Base-by-base conservation (phyloP, 148 eudicot species). In the Camellia granthamiana region DNA sequence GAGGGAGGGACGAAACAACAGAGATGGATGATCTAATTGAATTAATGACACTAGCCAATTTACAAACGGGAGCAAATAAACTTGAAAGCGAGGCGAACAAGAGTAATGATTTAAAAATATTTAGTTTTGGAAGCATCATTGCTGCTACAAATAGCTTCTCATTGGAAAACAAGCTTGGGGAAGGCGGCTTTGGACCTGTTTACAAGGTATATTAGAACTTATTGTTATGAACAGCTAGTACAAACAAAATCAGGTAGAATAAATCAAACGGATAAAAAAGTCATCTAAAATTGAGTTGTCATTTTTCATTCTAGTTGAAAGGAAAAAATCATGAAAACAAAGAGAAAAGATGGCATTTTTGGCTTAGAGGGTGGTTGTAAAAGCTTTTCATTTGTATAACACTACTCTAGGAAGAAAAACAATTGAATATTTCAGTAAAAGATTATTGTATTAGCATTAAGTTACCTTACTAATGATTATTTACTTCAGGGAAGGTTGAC, bases 401-500 rank as follows among this genome's bases (percentile, higher is more conserved):
- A 9, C 16, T 58, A 10, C 16, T 10, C 12, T 58, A 14, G 8
- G 3, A 58, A 58, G 11, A 58, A 49, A 49, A 4, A 49, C 7
- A 4, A 49, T 7, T 49, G 5, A 49, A 49, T 49, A 7, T 5
- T 49, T 5, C 5, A 49, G 7, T 49, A 7, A 49, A 49, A 49
- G 5, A 49, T 49, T 5, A 4, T 49, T 7, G 5, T 2, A 58
- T 58, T 58, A 58, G 61, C 61, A 3, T 9, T 58, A 14, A 58
- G 16, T 58, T 58, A 58, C 52, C 12, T 58, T 3, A 58, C 13
- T 6, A 10, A 14, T 58, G 61, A 16, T 16, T 5, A 21, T 21
- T 30, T 10, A 0, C 6, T 44, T 65, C 55, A 61, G 85, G 85
- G 85, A 0, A 60, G 54, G 44, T 77, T 63, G 63, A n/a, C 54